phyloP scores from a whole-genome alignment of 108 stramenopile genomes.

The Nitzschia putrida region DNA sequence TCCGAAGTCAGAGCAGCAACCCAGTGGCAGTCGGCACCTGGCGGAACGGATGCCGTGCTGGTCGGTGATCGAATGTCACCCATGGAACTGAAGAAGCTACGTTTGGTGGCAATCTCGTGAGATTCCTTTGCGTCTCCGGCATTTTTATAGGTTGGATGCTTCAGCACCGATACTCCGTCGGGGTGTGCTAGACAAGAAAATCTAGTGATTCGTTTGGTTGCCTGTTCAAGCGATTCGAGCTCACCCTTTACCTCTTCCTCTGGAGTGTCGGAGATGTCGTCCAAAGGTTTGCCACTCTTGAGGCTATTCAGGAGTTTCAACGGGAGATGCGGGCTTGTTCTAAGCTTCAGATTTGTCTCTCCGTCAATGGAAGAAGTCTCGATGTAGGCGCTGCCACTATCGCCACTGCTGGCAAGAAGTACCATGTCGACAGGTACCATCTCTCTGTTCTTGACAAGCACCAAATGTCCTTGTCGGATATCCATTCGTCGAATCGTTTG shows the following conservation, averaged over 20 bases:
- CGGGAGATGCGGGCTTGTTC: constrained; percentile 72
- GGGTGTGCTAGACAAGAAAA: constrained; percentile 68
- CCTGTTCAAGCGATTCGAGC: constrained; percentile 64
- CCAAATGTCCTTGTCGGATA: constrained; percentile 87
- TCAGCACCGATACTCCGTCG: constrained; percentile 47
- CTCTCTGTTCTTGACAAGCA: constrained; percentile 89
- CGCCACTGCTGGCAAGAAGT: constrained; percentile 80
- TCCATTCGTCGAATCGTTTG: constrained; percentile 70
- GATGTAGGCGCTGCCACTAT: constrained; percentile 87
- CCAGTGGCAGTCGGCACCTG: constrained; percentile 29
- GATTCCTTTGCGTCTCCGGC: constrained; percentile 16
- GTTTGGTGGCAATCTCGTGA: neutral
- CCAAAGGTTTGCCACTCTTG: constrained; percentile 26
- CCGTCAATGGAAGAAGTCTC: constrained; percentile 97
- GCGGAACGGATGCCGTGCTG: constrained; percentile 6
- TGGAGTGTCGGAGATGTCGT: constrained; percentile 19
- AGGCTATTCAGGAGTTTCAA: constrained; percentile 26
- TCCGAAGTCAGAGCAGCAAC: constrained; percentile 75
- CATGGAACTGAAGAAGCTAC: constrained; percentile 5
- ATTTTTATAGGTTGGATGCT: constrained; percentile 50
- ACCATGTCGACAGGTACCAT: constrained; percentile 94
- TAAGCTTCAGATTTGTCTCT: constrained; percentile 95
- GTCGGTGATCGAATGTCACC: constrained; percentile 7
- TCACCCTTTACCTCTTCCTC: constrained; percentile 29
- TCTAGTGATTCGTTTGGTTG: constrained; percentile 66